phyloP scores from a whole-genome alignment of 495 filamentous ascomycete species.

The Neurospora hispaniola region DNA sequence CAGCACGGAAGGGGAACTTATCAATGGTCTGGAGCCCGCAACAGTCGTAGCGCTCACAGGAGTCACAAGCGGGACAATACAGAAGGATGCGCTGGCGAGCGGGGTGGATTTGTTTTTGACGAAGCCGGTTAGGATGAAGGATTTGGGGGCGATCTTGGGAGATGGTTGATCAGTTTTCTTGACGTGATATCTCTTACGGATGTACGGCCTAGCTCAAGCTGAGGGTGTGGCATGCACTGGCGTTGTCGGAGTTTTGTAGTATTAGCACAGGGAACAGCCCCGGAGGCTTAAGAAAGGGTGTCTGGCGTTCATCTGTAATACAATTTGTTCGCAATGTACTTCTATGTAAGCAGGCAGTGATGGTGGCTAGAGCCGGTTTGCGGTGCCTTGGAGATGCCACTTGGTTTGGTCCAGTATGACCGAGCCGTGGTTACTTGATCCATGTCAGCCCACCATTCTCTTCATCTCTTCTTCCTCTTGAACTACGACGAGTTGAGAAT shows the following conservation, averaged over 20 bases:
- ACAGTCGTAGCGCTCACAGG: slow-evolving; percentile 59
- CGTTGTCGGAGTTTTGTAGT: not conserved
- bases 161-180: not conserved
- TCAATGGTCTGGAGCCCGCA: slow-evolving; percentile 3
- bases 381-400: no score
- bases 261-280: not conserved
- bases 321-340: not conserved
- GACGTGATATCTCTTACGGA: not conserved
- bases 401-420: not conserved
- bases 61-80: slow-evolving; percentile 49
- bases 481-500: not conserved
- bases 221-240: not conserved
- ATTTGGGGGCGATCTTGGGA: slow-evolving; percentile 12
- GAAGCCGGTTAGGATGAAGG: slow-evolving; percentile 48
- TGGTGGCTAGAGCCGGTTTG: not conserved
- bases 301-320: not conserved
- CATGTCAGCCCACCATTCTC: not conserved
- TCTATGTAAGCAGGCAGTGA: not conserved
- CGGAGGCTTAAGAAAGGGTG: not conserved
- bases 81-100: slow-evolving; percentile 53
- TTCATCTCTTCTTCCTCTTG: not conserved
- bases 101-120: slow-evolving; percentile 67
- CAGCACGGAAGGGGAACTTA: not conserved
- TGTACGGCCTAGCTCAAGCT: not conserved
- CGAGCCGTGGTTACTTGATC: not conserved